phyloP scores from a whole-genome alignment of 352 stramenopile species.

The Aphanomyces euteiches region DNA sequence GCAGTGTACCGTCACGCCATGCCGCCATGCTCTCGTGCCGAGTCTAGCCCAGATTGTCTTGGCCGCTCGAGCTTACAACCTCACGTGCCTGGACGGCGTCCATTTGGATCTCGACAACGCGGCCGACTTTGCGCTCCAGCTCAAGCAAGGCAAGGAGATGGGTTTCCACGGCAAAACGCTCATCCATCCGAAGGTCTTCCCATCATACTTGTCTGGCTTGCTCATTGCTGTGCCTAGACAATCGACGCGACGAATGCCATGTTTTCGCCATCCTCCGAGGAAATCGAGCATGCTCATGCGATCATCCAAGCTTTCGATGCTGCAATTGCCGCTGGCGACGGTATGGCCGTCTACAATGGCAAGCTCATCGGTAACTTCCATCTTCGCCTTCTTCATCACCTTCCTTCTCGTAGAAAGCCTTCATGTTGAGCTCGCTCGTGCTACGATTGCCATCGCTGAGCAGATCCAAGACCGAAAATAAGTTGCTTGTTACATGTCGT shows the following conservation, averaged over 20 bases:
- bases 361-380: constrained; percentile 27
- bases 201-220: not conserved
- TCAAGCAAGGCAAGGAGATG: constrained; percentile 37
- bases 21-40: constrained; percentile 28
- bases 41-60: constrained; percentile 34
- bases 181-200: constrained; percentile 40
- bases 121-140: constrained; percentile 36
- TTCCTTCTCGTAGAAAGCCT: constrained; percentile 36
- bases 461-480: constrained; percentile 27
- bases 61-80: constrained; percentile 34
- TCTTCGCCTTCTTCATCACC: constrained; percentile 14
- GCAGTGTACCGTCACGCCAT: constrained; percentile 17
- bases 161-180: constrained; percentile 55
- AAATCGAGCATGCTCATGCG: constrained; percentile 37
- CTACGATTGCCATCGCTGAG: constrained; percentile 33
- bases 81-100: constrained; percentile 36
- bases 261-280: constrained; percentile 36
- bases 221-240: constrained; percentile 26
- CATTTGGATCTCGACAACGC: constrained; percentile 36
- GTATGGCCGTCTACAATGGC: constrained; percentile 25
- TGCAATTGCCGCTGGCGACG: constrained; percentile 7
- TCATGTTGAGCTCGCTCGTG: constrained; percentile 36
- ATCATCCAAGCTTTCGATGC: constrained; percentile 35
- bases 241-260: constrained; percentile 36
- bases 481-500: not conserved